These are phyloP conservation scores for Isochrysis galbana DNA, from an alignment of 78 protist species.

Conservation along the genomic window DNA sequence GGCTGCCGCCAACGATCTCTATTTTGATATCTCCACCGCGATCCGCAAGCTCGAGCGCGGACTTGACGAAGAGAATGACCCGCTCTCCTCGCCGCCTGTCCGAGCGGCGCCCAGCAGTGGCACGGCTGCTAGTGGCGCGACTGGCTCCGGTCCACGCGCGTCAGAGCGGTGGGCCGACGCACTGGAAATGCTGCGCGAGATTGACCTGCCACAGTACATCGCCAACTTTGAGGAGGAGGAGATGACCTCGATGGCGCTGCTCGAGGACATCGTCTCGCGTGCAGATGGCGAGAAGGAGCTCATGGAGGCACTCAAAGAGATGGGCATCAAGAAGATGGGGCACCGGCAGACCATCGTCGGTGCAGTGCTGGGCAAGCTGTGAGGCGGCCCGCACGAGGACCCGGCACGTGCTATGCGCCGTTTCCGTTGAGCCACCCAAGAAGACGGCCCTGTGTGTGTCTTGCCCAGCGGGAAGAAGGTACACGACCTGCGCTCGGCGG, in stretches of 20 bases:
- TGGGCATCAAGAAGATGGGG: constrained; percentile 24
- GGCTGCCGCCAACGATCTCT: neutral
- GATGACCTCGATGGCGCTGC: constrained; percentile 12
- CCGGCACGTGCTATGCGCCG: no score
- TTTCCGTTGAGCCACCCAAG: no score
- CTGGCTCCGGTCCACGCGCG: neutral
- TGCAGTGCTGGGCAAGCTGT: neutral
- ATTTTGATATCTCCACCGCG: neutral
- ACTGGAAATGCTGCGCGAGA: neutral
- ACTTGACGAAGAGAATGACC: neutral
- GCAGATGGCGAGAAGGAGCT: neutral
- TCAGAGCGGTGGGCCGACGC: constrained; percentile 4
- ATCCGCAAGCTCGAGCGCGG: neutral
- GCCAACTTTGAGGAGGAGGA: neutral
- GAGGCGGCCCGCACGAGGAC: neutral
- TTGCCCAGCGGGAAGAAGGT: no score
- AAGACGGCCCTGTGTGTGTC: no score
- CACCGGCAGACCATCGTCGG: neutral
- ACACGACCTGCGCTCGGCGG: no score
- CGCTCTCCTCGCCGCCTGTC: neutral
- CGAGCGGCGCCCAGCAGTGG: neutral
- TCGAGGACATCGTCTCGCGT: neutral
- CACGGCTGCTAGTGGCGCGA: neutral
- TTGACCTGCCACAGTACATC: neutral
- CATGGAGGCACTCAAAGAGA: constrained; percentile 17